These are phyloP conservation scores for Fusarium sp. DNA, from an alignment of 2,329 filamentous ascomycete species.

Conservation along the genomic window DNA sequence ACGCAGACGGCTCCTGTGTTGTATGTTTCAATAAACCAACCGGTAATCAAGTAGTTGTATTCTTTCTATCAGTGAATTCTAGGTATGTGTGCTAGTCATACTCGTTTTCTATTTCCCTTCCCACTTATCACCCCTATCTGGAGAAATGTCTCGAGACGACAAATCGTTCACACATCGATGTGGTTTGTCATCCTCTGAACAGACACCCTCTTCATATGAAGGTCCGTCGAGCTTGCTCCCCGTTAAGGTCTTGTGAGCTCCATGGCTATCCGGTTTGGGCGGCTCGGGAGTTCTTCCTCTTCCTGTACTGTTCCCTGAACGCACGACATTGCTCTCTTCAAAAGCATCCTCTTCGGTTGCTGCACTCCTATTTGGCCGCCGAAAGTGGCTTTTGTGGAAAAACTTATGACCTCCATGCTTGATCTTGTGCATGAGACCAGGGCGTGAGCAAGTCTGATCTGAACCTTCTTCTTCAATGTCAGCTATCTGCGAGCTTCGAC, in stretches of 20 bases:
- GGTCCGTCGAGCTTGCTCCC: slow-evolving; percentile 26
- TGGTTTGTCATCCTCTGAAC: slow-evolving; percentile 50
- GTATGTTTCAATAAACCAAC: neutral
- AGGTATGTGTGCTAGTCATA: slow-evolving; percentile 5
- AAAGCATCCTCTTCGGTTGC: slow-evolving; percentile 1
- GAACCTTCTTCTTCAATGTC: slow-evolving; percentile 6
- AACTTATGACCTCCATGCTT: slow-evolving; percentile 44
- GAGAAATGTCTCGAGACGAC: slow-evolving; percentile 22
- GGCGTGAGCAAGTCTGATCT: slow-evolving; percentile 31
- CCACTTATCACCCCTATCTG: neutral
- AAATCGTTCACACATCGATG: slow-evolving; percentile 48
- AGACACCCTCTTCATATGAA: slow-evolving; percentile 35
- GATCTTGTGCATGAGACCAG: slow-evolving; percentile 46
- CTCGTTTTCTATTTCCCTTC: neutral
- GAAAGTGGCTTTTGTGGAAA: slow-evolving; percentile 41
- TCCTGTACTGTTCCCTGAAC: slow-evolving; percentile 41
- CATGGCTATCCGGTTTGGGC: slow-evolving; percentile 29
- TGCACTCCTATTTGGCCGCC: slow-evolving; percentile 14
- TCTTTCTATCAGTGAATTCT: neutral
- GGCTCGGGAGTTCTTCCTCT: slow-evolving; percentile 30
- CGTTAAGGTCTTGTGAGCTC: slow-evolving; percentile 44
- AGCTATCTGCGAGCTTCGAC: slow-evolving; percentile 42
- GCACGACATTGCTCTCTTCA: neutral
- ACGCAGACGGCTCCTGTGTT: neutral
- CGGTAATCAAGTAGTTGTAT: neutral